Percentiles rank a stretch among this genome's conserved stretches.
phyloP scores from a whole-genome alignment of 306 rosid genomes.

The Lithocarpus polystachyus region DNA sequence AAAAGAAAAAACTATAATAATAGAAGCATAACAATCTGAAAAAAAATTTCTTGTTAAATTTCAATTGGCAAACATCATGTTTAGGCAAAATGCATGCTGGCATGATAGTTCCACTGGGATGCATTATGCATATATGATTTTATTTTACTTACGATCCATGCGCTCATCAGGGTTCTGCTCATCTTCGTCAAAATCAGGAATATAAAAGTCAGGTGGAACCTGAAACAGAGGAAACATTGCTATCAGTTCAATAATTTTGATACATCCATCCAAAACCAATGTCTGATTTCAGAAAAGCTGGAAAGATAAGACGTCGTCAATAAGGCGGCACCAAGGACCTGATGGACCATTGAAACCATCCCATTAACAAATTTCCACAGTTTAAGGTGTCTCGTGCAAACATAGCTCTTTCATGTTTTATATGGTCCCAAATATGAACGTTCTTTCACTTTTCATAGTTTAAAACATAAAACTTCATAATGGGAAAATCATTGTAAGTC shows the following conservation, averaged over 20 bases:
- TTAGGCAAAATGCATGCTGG: not conserved
- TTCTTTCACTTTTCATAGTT: no score
- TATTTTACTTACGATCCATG: constrained; percentile 67
- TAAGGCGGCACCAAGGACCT: not conserved
- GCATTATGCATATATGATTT: not conserved
- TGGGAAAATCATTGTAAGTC: not conserved
- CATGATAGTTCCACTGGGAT: not conserved
- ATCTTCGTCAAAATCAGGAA: constrained; percentile 93
- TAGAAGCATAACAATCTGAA: not conserved
- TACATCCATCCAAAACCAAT: not conserved
- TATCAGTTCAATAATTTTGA: not conserved
- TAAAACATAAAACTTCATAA: not conserved
- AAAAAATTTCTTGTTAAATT: not conserved
- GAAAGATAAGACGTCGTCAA: not conserved
- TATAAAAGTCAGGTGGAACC: constrained; percentile 96
- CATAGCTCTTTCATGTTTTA: not conserved
- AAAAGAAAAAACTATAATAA: not conserved
- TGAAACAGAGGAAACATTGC: constrained; percentile 34
- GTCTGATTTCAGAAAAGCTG: not conserved
- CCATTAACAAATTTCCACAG: not conserved
- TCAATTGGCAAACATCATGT: not conserved
- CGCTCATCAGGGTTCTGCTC: constrained; percentile 97
- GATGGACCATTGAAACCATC: not conserved
- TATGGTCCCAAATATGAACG: not conserved
- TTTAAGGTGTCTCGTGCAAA: not conserved